Conservation (phyloP, 177 flowering plant species). For the Vitis hybrid region DNA sequence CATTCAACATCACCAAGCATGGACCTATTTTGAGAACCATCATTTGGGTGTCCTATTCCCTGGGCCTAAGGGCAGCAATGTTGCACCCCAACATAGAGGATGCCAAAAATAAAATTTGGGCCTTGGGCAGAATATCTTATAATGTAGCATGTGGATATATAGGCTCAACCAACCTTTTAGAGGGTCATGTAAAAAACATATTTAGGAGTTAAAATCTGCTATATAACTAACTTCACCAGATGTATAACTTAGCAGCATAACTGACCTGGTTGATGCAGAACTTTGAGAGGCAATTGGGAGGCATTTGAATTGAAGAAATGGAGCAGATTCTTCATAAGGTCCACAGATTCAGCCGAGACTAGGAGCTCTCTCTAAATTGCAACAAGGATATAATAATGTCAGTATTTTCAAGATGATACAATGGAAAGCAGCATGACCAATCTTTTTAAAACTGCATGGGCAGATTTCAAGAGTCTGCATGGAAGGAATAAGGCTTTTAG, state of each 20-base stretch:
- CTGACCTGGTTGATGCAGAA: conserved; percentile 50
- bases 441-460: too few species aligned
- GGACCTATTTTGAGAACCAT: not conserved
- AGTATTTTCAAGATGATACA: not conserved
- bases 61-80: too few species aligned
- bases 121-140: not conserved
- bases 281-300: conserved; percentile 54
- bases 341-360: conserved; percentile 52
- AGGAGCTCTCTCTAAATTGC: conserved; percentile 60
- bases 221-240: not conserved
- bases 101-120: not conserved
- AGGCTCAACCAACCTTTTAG: too few species aligned
- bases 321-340: conserved; percentile 47
- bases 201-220: too few species aligned
- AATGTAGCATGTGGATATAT: not conserved
- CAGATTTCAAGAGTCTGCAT: too few species aligned
- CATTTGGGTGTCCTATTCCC: not conserved
- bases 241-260: not conserved
- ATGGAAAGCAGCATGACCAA: too few species aligned
- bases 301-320: conserved; percentile 44
- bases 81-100: not conserved
- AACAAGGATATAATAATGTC: not conserved
- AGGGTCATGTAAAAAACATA: too few species aligned
- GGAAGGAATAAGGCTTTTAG: too few species aligned
- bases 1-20: not conserved